phyloP scores from a whole-genome alignment of 164 flowering plant genomes.

The Stephania cephalantha region DNA sequence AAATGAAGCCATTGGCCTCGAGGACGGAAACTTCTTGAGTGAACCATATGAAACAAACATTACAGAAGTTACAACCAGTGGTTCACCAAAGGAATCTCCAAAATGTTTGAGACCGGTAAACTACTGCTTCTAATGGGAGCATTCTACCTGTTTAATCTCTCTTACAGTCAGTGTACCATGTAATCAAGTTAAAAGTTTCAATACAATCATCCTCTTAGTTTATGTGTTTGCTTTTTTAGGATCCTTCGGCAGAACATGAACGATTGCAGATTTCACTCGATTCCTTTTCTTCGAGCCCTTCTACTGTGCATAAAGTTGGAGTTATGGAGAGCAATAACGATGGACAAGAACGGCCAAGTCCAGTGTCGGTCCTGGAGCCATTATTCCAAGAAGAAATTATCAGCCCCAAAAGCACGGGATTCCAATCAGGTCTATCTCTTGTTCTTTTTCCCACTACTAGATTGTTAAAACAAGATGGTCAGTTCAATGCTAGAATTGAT shows the following conservation, averaged over 20 bases:
- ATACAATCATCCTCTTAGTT: constrained; percentile 1
- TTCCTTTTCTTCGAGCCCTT: constrained; percentile 31
- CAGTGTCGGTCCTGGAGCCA: constrained; percentile 83
- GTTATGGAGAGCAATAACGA: constrained; percentile 26
- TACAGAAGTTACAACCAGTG: constrained; percentile 16
- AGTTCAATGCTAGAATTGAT: not conserved
- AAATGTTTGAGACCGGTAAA: constrained; percentile 32
- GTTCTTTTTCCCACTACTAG: not conserved
- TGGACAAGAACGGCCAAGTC: constrained; percentile 61
- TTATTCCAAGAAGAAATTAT: constrained; percentile 52
- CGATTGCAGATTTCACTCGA: constrained; percentile 20
- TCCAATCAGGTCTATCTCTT: constrained; percentile 33
- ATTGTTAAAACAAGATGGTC: not conserved
- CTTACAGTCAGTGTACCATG: not conserved
- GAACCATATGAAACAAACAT: constrained; percentile 22
- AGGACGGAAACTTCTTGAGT: constrained; percentile 19
- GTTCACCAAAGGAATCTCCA: constrained; percentile 17
- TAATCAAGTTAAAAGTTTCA: not conserved
- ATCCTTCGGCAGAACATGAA: constrained; percentile 23
- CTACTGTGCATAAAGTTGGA: constrained; percentile 23
- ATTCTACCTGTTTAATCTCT: constrained; percentile 1
- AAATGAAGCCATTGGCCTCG: constrained; percentile 16
- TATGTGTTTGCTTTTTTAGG: constrained; percentile 23
- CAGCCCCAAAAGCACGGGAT: constrained; percentile 43
- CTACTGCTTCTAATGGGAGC: not conserved